Evolutionary conservation across 2,329 filamentous ascomycete genomes (phyloP), one percentile per base, ranked within the genome.

Genomic region (Fusarium sarcochroum): DNA sequence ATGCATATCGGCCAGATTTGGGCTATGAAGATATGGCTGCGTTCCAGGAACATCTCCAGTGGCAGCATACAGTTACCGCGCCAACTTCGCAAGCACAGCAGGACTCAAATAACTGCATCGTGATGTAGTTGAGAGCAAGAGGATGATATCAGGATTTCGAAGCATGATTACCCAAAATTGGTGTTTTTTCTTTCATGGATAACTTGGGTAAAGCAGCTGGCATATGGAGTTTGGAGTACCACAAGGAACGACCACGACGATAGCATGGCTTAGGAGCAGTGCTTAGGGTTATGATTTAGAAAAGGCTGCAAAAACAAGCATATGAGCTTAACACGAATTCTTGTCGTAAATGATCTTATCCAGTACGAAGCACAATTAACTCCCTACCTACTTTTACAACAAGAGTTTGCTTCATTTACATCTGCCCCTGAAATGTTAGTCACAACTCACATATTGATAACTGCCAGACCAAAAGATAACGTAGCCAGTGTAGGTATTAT

Each of bases 21-120:
- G 84, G 85, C 54, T 87, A 87, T 70, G 81, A 82, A 42, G 80
- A 82, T 66, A 73, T 89, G 44, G 77, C 75, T 17, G 79, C 79
- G 17, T 83, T 89, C 37, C 83, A 84, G 73, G 83, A 84, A 60
- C 87, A 89, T 67, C 78, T 89, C 27, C 84, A 85, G 68, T 89
- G 87, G 87, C 80, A 83, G 64, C 87, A 89, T 66, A 81, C 80
- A 8, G 77, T 80, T 2, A 71, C 80, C 11, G 76, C 79, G 35
- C 73, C 81, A 54, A 80, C 82, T 9, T 71, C 73, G 4, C 69
- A 82, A 58, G 76, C 78, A 40, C 76, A 74, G 13, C 58, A 75
- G 13, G 64, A 76, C 32, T 47, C 80, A 34, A 40, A 77, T 23
- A 84, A 74, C 34, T 89, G 86, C 67, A 67, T 59, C 44, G 68